Evolutionary conservation across 805 yeast species (phyloP).

Genomic region (Nakazawaea peltata): DNA sequence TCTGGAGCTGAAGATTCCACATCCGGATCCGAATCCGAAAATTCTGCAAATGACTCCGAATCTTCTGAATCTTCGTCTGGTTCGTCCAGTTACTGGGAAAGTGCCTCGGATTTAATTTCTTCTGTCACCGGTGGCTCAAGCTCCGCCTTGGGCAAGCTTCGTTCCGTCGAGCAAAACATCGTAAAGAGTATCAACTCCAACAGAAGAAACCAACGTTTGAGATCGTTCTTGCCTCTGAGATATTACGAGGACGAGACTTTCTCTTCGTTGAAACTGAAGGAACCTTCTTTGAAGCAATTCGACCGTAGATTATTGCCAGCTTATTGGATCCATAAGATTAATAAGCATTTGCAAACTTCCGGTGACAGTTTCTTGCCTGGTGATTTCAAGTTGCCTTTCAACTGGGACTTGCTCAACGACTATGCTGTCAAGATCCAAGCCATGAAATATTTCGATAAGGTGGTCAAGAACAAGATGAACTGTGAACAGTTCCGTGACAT

Average conservation of each 20-base stretch:
- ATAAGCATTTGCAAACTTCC: conserved; percentile 1
- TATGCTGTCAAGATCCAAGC: conserved; percentile 7
- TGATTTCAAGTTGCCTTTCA: conserved; percentile 10
- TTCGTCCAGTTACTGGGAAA: not conserved
- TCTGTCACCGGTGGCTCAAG: conserved; percentile 5
- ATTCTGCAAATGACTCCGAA: too few relatives aligned
- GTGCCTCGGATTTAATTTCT: conserved; percentile 5
- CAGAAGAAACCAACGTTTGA: conserved; percentile 7
- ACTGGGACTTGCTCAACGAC: conserved; percentile 9
- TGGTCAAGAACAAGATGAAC: conserved; percentile 5
- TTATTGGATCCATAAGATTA: conserved; percentile 8
- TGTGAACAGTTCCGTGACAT: conserved; percentile 8
- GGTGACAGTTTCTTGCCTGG: conserved; percentile 3
- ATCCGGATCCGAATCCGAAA: too few relatives aligned
- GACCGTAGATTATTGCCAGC: conserved; percentile 10
- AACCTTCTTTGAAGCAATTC: conserved; percentile 1
- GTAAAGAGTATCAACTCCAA: not conserved
- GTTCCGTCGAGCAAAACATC: not conserved
- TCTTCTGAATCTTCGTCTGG: not conserved
- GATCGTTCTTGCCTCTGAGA: conserved; percentile 2
- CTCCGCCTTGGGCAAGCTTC: not conserved
- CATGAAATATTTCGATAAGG: conserved; percentile 8
- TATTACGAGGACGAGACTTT: conserved; percentile 2
- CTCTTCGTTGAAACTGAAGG: not conserved
- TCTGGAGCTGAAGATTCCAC: too few relatives aligned